Evolutionary conservation across 176 grass and related monocot species (phyloP).

Genomic region (Saccharum spontaneum): DNA sequence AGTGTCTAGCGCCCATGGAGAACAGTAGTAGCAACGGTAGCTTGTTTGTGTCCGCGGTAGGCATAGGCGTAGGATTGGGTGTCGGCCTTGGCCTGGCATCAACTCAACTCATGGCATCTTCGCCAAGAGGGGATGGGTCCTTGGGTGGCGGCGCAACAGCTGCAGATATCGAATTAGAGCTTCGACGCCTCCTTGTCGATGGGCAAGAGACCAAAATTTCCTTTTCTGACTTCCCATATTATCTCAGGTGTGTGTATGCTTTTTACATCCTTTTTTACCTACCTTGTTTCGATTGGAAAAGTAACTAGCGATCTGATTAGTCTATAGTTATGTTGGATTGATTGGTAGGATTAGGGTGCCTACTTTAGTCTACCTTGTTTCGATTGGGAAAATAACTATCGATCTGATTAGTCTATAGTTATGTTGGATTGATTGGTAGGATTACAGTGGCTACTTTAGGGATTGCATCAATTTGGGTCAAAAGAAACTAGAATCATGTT

Average conservation of each 20-base stretch:
- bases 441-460: slow-evolving; percentile 4
- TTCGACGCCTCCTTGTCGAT: slow-evolving; percentile 53
- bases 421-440: background rate
- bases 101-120: background rate
- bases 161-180: slow-evolving; percentile 44
- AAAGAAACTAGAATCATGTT: background rate
- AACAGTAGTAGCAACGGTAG: background rate
- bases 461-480: background rate
- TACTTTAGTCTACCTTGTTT: slow-evolving; percentile 4
- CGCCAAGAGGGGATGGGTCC: background rate
- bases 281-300: background rate
- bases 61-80: slow-evolving; percentile 38
- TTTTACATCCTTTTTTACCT: background rate
- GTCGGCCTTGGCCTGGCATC: slow-evolving; percentile 37
- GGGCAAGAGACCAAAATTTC: slow-evolving; percentile 47
- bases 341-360: background rate
- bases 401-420: slow-evolving; percentile 19
- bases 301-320: background rate
- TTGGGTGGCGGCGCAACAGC: background rate
- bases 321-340: background rate
- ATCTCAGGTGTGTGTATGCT: slow-evolving; percentile 43
- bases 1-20: slow-evolving; percentile 5
- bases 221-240: slow-evolving; percentile 81
- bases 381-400: background rate
- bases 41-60: slow-evolving; percentile 23